Conservation (phyloP, 2,329 filamentous ascomycete species). For the Xenosphaeropsis pyriputrescens region DNA sequence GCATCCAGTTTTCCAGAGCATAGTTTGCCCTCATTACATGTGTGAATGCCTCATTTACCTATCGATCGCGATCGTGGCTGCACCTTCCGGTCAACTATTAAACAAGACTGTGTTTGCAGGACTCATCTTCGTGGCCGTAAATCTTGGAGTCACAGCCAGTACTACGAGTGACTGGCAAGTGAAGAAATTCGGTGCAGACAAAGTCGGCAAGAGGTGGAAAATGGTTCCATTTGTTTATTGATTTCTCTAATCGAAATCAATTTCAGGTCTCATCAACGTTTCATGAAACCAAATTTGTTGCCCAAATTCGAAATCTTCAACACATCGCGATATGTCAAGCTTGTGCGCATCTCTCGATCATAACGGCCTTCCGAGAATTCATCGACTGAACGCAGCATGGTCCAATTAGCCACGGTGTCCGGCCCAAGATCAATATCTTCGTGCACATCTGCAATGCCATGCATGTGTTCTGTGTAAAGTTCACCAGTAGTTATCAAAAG, state of each 20-base stretch:
- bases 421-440: slow-evolving; percentile 50
- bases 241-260: neutral
- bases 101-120: slow-evolving; percentile 64
- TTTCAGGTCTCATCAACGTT: slow-evolving; percentile 5
- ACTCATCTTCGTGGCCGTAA: slow-evolving; percentile 58
- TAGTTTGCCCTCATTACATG: slow-evolving; percentile 84
- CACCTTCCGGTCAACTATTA: slow-evolving; percentile 47
- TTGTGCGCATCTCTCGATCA: slow-evolving; percentile 45
- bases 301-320: slow-evolving; percentile 64
- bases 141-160: slow-evolving; percentile 68
- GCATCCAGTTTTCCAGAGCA: slow-evolving; percentile 52
- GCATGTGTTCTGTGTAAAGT: slow-evolving; percentile 57
- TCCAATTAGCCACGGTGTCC: slow-evolving; percentile 58
- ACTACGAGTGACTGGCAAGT: slow-evolving; percentile 70
- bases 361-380: slow-evolving; percentile 35
- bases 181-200: slow-evolving; percentile 55
- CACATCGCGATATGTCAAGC: slow-evolving; percentile 77
- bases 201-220: slow-evolving; percentile 48
- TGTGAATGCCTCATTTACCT: slow-evolving; percentile 78
- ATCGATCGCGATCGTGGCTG: slow-evolving; percentile 58
- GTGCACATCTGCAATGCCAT: slow-evolving; percentile 55
- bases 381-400: slow-evolving; percentile 37
- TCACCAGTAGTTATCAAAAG: slow-evolving; percentile 56
- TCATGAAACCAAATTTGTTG: slow-evolving; percentile 42
- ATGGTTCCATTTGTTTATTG: slow-evolving; percentile 62